Evolutionary conservation across 2,329 filamentous ascomycete species (phyloP).

Genomic region (Fusarium zealandicum): DNA sequence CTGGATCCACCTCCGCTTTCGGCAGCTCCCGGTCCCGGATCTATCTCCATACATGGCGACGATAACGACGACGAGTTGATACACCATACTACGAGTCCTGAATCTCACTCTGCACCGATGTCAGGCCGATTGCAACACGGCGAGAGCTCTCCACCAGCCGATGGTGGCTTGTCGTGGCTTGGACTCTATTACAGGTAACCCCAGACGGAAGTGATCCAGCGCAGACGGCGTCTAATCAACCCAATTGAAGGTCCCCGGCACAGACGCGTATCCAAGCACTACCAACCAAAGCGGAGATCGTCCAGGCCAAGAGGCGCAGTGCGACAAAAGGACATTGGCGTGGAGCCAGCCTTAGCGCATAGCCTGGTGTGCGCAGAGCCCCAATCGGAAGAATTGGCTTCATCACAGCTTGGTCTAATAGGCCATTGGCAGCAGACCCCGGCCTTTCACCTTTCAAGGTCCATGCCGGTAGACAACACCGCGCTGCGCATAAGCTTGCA

Average conservation of each 20-base stretch:
- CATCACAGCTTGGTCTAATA: conserved; percentile 31
- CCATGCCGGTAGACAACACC: conserved; percentile 35
- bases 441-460: conserved; percentile 25
- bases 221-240: conserved; percentile 43
- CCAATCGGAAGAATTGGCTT: conserved; percentile 45
- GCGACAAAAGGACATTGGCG: conserved; percentile 45
- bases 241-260: conserved; percentile 37
- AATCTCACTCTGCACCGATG: conserved; percentile 8
- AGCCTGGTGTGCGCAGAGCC: conserved; percentile 27
- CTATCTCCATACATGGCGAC: neutral
- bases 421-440: conserved; percentile 18
- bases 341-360: conserved; percentile 42
- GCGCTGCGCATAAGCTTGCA: conserved; percentile 24
- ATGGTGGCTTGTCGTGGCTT: conserved; percentile 30
- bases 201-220: conserved; percentile 12
- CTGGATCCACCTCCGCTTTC: neutral
- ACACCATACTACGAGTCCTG: neutral
- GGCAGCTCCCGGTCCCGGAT: neutral
- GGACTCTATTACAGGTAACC: conserved; percentile 18
- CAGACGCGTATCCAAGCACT: conserved; percentile 36
- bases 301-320: conserved; percentile 30
- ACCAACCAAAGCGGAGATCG: conserved; percentile 17
- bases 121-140: conserved; percentile 18
- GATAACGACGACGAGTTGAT: neutral
- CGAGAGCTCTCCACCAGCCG: conserved; percentile 16